Evolutionary conservation across 164 flowering plant species (phyloP).

Genomic region (Vitis labrusca): DNA sequence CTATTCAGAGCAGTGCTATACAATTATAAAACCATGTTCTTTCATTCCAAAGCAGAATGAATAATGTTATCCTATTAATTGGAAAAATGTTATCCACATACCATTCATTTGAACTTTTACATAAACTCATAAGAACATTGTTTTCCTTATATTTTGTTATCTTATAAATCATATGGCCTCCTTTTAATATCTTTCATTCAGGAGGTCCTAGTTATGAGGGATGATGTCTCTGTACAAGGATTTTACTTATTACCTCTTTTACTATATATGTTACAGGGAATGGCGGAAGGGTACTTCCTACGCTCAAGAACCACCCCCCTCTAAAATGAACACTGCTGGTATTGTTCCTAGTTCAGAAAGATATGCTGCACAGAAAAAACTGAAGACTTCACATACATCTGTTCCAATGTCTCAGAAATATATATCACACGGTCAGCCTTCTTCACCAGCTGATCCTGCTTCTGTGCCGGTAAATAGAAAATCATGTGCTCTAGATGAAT

Average conservation of each 20-base stretch:
- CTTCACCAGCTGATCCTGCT: conserved; percentile 19
- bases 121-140: no score
- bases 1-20: no score
- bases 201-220: not conserved
- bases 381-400: conserved; percentile 14
- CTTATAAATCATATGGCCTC: not conserved
- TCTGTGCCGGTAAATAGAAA: conserved; percentile 20
- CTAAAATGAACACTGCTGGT: conserved; percentile 4
- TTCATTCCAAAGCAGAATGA: no score
- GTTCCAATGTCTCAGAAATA: conserved; percentile 11
- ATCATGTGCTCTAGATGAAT: not conserved
- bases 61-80: no score
- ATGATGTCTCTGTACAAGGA: not conserved
- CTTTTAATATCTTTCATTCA: not conserved
- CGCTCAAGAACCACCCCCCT: conserved; percentile 12
- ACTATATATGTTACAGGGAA: conserved; percentile 21
- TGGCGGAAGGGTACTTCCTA: conserved; percentile 16
- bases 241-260: not conserved
- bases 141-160: not conserved
- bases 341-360: conserved; percentile 7
- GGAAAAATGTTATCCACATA: no score
- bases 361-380: conserved; percentile 15
- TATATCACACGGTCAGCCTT: conserved; percentile 16
- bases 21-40: no score
- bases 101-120: no score